These are phyloP conservation scores for Gastrolobium villosum DNA, from an alignment of 306 rosid genomes.

Conservation along the genomic window DNA sequence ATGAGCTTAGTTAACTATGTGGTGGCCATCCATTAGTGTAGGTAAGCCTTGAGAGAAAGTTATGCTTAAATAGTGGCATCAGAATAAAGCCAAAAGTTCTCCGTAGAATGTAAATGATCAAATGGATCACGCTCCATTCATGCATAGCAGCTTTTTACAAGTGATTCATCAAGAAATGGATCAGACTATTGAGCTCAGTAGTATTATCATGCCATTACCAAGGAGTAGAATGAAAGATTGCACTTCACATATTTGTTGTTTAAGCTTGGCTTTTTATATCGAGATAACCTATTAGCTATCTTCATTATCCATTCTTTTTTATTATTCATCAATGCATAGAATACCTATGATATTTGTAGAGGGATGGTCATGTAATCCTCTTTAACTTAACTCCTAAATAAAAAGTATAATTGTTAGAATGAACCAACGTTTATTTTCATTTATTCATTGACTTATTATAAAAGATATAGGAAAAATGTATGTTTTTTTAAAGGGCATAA, in stretches of 20 bases:
- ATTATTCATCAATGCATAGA: background rate
- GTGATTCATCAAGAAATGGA: constrained; percentile 10
- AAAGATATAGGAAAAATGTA: too few species aligned
- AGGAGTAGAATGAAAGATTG: background rate
- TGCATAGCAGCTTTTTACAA: background rate
- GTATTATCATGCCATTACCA: background rate
- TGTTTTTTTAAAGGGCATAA: too few species aligned
- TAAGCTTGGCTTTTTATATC: background rate
- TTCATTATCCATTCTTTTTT: background rate
- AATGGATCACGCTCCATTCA: constrained; percentile 44
- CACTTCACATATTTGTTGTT: background rate
- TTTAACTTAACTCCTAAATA: too few species aligned
- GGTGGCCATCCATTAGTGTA: constrained; percentile 15
- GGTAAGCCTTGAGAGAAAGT: constrained; percentile 48
- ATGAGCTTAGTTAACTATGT: constrained; percentile 17
- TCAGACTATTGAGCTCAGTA: background rate
- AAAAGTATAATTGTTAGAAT: too few species aligned
- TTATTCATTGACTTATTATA: too few species aligned
- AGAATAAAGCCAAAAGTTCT: constrained; percentile 57
- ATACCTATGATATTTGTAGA: background rate
- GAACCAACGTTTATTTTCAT: too few species aligned
- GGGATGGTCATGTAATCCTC: too few species aligned
- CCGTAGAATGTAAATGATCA: constrained; percentile 51
- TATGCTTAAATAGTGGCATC: constrained; percentile 40
- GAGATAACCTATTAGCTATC: background rate